Evolutionary conservation across 2,329 filamentous ascomycete genomes (phyloP).

Genomic region (Orbilia oligospora): DNA sequence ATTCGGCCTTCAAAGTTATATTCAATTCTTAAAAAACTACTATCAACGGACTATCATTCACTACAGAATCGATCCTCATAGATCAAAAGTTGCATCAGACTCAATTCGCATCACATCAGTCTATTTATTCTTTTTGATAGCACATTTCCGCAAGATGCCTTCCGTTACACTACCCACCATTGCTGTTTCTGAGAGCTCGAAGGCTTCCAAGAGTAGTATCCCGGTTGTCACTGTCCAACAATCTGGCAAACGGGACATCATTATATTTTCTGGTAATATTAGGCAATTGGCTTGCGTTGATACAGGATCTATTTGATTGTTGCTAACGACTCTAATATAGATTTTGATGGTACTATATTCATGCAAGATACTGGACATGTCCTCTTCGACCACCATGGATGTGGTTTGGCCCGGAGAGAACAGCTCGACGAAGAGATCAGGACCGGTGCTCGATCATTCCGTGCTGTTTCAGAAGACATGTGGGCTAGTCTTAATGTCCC

Average conservation of each 20-base stretch:
- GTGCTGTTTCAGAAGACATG: slow-evolving; percentile 80
- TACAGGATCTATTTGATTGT: background rate
- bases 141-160: slow-evolving; percentile 50
- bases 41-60: slow-evolving; percentile 15
- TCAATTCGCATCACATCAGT: background rate
- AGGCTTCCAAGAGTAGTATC: slow-evolving; percentile 61
- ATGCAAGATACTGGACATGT: slow-evolving; percentile 80
- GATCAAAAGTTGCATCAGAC: background rate
- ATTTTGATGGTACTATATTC: slow-evolving; percentile 81
- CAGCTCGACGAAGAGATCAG: slow-evolving; percentile 76
- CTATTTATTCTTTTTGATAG: background rate
- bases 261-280: slow-evolving; percentile 69
- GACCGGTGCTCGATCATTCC: slow-evolving; percentile 76
- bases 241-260: slow-evolving; percentile 67
- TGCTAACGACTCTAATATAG: slow-evolving; percentile 66
- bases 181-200: slow-evolving; percentile 55
- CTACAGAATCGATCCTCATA: background rate
- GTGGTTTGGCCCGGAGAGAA: slow-evolving; percentile 72
- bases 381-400: slow-evolving; percentile 77
- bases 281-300: background rate
- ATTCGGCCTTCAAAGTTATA: slow-evolving; percentile 7
- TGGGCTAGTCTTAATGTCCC: slow-evolving; percentile 78
- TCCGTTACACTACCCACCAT: slow-evolving; percentile 48
- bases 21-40: background rate
- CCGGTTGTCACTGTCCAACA: slow-evolving; percentile 61